phyloP scores from a whole-genome alignment of 257 asterid species.

The Nicotiana undulata region DNA sequence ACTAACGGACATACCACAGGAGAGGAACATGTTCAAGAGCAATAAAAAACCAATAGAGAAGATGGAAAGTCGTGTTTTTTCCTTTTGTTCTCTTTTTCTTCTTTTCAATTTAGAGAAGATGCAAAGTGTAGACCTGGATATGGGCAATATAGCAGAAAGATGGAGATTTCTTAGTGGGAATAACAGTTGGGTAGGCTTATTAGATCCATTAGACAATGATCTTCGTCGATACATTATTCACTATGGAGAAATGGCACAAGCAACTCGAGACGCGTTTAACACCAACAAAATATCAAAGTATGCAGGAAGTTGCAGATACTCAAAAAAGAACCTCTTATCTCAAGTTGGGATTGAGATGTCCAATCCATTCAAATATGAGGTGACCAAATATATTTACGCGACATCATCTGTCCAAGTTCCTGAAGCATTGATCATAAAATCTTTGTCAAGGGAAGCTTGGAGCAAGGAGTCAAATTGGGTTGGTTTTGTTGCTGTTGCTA shows the following conservation, averaged over 20 bases:
- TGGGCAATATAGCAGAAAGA: conserved; percentile 23
- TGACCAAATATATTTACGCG: conserved; percentile 44
- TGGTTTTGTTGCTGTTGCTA: conserved; percentile 57
- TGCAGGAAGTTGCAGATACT: conserved; percentile 23
- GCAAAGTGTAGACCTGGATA: neutral
- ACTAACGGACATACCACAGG: neutral
- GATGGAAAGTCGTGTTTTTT: neutral
- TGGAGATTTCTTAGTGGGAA: conserved; percentile 50
- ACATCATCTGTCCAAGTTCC: conserved; percentile 36
- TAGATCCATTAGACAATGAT: conserved; percentile 52
- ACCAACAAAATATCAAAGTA: conserved; percentile 22
- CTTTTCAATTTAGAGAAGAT: neutral
- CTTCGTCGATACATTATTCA: conserved; percentile 37
- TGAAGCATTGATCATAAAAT: conserved; percentile 28
- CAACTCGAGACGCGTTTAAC: conserved; percentile 48
- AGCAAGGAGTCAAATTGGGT: conserved; percentile 41
- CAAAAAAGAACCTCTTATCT: conserved; percentile 22
- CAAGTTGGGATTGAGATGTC: conserved; percentile 29
- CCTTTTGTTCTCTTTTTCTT: neutral
- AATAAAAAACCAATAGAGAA: neutral
- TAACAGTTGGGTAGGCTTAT: conserved; percentile 36
- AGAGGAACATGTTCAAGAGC: neutral
- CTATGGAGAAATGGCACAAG: conserved; percentile 51
- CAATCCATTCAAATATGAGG: conserved; percentile 29
- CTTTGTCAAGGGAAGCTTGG: conserved; percentile 19